A percentile compares a stretch with the other conserved stretches of the same genome.
These are phyloP conservation scores for Solanum boliviense DNA, from an alignment of 257 asterid species.

Conservation along the genomic window DNA sequence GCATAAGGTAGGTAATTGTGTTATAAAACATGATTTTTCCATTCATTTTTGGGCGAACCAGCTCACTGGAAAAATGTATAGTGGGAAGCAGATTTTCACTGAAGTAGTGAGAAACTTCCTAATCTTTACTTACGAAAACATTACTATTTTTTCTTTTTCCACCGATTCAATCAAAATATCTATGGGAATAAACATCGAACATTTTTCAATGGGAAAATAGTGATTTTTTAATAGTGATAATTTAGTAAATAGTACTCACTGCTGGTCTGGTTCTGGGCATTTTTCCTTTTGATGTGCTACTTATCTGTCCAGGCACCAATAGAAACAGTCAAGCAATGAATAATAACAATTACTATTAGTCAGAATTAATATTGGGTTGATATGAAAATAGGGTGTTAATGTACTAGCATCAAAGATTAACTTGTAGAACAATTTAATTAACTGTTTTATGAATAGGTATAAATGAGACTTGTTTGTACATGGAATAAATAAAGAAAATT, in stretches of 20 bases:
- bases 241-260: constrained; percentile 11
- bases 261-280: constrained; percentile 45
- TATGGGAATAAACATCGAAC: neutral
- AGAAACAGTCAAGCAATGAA: neutral
- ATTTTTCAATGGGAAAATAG: neutral
- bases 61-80: neutral
- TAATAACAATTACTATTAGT: neutral
- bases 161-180: neutral
- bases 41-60: neutral
- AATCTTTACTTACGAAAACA: neutral
- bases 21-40: neutral
- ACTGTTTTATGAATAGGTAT: neutral
- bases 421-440: neutral
- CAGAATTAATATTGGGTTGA: neutral
- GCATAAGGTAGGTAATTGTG: neutral
- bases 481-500: neutral
- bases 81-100: neutral
- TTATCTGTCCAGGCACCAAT: constrained; percentile 1
- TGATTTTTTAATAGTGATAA: neutral
- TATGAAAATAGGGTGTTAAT: neutral
- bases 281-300: constrained; percentile 6
- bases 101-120: neutral
- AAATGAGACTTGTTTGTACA: neutral
- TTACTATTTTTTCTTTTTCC: neutral
- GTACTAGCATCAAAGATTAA: neutral